Percentiles rank a stretch among this genome's conserved stretches.
Evolutionary conservation across 371 early-diverging fungal species (phyloP).

Genomic region (Quaeritorhiza haematococci): DNA sequence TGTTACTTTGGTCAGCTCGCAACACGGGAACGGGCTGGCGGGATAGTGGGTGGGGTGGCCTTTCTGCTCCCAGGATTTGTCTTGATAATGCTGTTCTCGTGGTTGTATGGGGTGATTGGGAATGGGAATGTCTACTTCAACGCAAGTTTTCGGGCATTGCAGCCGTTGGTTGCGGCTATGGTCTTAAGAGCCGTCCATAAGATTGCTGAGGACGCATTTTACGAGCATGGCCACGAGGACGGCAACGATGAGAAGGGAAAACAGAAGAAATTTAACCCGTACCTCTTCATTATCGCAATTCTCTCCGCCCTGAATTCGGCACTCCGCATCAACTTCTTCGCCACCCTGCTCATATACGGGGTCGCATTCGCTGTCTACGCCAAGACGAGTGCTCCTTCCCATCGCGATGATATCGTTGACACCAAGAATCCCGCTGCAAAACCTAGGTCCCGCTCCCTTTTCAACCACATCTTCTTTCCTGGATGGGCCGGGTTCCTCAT

Average conservation of each 20-base stretch:
- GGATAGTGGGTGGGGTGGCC: conserved; percentile 36
- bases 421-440: neutral
- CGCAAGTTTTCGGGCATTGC: conserved; percentile 38
- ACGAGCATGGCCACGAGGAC: too few relatives aligned
- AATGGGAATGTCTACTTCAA: conserved; percentile 34
- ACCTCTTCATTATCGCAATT: conserved; percentile 32
- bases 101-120: conserved; percentile 31
- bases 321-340: conserved; percentile 36
- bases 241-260: too few relatives aligned
- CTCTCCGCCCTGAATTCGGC: conserved; percentile 32
- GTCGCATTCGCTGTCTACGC: conserved; percentile 12
- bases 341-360: conserved; percentile 37
- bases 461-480: neutral
- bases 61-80: conserved; percentile 40
- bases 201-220: conserved; percentile 35
- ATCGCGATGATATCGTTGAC: conserved; percentile 8
- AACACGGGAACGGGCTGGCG: conserved; percentile 37
- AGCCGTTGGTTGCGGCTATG: conserved; percentile 46
- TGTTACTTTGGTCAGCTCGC: conserved; percentile 41
- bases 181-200: conserved; percentile 30
- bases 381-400: conserved; percentile 3
- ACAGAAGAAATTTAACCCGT: conserved; percentile 29
- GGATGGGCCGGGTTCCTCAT: conserved; percentile 10
- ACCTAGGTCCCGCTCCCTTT: neutral
- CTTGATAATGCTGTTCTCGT: conserved; percentile 30